phyloP scores from a whole-genome alignment of 305 asterid genomes.

The Fraxinus albicans region DNA sequence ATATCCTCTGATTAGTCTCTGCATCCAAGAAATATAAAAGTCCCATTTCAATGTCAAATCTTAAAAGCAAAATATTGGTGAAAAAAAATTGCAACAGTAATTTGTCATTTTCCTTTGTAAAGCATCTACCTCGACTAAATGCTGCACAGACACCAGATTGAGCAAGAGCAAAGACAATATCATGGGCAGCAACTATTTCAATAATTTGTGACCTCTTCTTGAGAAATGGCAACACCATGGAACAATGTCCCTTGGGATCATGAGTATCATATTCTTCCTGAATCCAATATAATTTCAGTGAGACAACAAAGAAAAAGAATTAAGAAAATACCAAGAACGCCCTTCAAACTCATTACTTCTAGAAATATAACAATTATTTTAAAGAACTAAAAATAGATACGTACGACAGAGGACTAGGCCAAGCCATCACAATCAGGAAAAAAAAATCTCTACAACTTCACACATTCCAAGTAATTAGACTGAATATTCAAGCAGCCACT shows the following conservation, averaged over 20 bases:
- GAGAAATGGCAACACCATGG: slow-evolving; percentile 77
- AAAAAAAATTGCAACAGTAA: background rate
- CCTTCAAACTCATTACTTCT: background rate
- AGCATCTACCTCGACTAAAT: slow-evolving; percentile 74
- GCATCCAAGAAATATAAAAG: slow-evolving; percentile 40
- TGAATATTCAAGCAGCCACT: background rate
- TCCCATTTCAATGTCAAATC: slow-evolving; percentile 3
- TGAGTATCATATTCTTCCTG: slow-evolving; percentile 99
- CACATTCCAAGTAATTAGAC: background rate
- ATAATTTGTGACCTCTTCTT: slow-evolving; percentile 88
- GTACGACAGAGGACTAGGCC: background rate
- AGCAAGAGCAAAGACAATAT: slow-evolving; percentile 98
- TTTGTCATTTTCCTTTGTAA: background rate
- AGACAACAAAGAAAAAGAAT: background rate
- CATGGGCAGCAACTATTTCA: slow-evolving; percentile 97
- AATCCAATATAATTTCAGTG: slow-evolving; percentile 10
- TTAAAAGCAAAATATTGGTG: background rate
- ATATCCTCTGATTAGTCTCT: slow-evolving; percentile 92
- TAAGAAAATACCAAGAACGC: background rate
- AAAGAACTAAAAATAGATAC: background rate
- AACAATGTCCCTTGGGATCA: slow-evolving; percentile 85
- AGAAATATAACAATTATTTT: background rate
- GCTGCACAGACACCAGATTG: slow-evolving; percentile 99
- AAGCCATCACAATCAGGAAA: background rate
- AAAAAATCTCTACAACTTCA: background rate